Evolutionary conservation across 768 basidiomycete genomes (phyloP), one percentile per base, ranked within the genome.

Genomic region (Leccinum boreale): DNA sequence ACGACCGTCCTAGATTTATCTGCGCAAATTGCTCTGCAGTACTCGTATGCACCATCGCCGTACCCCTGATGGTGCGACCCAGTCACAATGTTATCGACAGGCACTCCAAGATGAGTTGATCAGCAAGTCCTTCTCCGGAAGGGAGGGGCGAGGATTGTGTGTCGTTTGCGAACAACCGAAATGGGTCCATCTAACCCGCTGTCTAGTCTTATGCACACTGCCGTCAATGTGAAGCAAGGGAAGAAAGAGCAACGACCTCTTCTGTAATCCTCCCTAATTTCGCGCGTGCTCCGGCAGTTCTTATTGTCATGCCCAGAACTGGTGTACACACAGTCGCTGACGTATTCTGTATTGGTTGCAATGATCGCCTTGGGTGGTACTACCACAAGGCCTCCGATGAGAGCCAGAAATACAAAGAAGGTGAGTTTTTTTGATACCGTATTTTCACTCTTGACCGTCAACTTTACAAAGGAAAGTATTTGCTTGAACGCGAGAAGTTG

Each of bases 341-440:
- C 67, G 82, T 85, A 1, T 92, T 83, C 67, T 93, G 91, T 65
- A 53, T 89, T 31, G 89, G 89, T 0, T 93, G 91, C 72, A 85
- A 86, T 56, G 89, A 89, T 15, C 80, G 88, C 35, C 57, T 92
- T 4, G 90, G 91, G 1, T 93, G 91, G 90, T 90, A 78, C 66
- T 93, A 93, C 63, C 84, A 89, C 70, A 88, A 86, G 67, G 89
- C 91, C 12, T 80, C 85, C 0, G 88, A 92, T 62, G 74, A 77
- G 39, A 79, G 82, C 3, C 91, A 93, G 81, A 91, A 87, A 68
- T 92, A 93, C 68, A 93, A 92, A 71, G 91, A 93, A 81, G 87
- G 90, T 84, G 33, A 39, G 80, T 28, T 12, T 58, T 5, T 5
- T 3, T 26, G 1, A 15, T 45, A 42, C 23, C 9, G 17, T 10